phyloP scores from a whole-genome alignment of 176 grass and related monocot species.

The Juncus inflexus region DNA sequence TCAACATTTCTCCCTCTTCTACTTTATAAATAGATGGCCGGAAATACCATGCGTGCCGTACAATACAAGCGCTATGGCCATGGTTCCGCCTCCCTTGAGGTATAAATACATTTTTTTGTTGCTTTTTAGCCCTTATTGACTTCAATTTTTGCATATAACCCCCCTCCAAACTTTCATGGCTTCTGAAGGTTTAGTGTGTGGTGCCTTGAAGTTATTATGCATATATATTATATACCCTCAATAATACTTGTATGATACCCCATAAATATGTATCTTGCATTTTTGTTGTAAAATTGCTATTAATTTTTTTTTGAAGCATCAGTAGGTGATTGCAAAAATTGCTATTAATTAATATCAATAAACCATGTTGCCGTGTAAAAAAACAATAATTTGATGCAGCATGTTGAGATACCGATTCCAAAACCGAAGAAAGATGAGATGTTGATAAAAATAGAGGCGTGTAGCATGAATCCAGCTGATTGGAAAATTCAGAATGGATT shows the following conservation, averaged over 20 bases:
- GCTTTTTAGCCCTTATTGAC: background rate
- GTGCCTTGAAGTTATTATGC: background rate
- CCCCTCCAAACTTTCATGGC: background rate
- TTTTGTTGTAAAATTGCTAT: no score
- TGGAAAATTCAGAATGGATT: constrained; percentile 35
- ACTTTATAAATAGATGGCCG: background rate
- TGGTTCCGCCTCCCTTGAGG: constrained; percentile 38
- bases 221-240: background rate
- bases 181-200: background rate
- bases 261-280: background rate
- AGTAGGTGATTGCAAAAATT: no score
- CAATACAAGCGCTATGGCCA: constrained; percentile 47
- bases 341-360: background rate
- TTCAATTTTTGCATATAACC: background rate
- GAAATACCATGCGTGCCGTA: constrained; percentile 40
- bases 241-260: background rate
- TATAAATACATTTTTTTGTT: background rate
- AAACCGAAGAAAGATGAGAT: constrained; percentile 43
- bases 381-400: constrained; percentile 7
- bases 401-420: constrained; percentile 42
- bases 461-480: constrained; percentile 40
- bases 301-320: no score
- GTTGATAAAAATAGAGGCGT: constrained; percentile 42
- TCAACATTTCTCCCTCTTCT: background rate
- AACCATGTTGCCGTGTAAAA: background rate